phyloP scores from a whole-genome alignment of 352 stramenopile genomes.

The Phytophthora rubi region DNA sequence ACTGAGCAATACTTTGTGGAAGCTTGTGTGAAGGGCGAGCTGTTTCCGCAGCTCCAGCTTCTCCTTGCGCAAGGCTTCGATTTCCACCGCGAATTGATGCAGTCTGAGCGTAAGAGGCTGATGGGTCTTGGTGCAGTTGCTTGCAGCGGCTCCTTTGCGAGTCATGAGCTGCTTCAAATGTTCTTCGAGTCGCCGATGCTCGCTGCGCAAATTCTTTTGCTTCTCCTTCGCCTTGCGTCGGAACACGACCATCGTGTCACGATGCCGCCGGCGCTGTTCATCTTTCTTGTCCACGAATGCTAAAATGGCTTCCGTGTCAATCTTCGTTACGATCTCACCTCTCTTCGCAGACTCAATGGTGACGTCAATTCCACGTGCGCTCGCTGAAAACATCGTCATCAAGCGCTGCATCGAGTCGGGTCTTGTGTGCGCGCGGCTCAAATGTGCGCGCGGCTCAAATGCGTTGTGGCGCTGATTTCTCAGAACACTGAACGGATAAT shows the following conservation, averaged over 20 bases:
- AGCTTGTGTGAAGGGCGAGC: background rate
- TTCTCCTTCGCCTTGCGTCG: background rate
- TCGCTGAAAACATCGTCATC: background rate
- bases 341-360: background rate
- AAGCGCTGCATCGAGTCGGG: too few relatives aligned
- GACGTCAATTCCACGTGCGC: background rate
- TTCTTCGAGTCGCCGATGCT: background rate
- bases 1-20: background rate
- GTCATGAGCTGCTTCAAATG: background rate
- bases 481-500: too few relatives aligned
- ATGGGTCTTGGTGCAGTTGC: background rate
- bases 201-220: background rate
- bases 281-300: background rate
- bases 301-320: background rate
- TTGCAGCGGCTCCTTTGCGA: background rate
- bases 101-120: background rate
- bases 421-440: too few relatives aligned
- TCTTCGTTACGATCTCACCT: background rate
- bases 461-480: too few relatives aligned
- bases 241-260: background rate
- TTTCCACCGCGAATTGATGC: background rate
- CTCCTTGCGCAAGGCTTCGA: background rate
- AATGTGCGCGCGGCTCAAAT: too few relatives aligned
- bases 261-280: background rate
- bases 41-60: background rate